phyloP scores from a whole-genome alignment of 23 red algal genomes.

The Pyropia yezoensis region DNA sequence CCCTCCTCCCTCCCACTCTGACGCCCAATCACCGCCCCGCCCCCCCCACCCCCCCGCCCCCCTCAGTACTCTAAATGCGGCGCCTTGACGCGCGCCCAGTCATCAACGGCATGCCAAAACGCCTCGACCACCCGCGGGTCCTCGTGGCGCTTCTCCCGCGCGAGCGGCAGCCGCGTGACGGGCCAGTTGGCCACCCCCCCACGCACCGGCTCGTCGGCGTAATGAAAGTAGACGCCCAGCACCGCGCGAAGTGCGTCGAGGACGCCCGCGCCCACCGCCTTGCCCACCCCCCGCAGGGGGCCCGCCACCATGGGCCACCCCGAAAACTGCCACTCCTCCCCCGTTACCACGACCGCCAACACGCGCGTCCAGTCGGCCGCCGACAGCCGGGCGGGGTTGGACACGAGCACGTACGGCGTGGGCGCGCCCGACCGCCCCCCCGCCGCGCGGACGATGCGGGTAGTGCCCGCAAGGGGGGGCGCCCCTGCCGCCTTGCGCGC shows the following conservation, averaged over 20 bases:
- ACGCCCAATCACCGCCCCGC: too few species aligned
- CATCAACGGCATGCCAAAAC: conserved; percentile 72
- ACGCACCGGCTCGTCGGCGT: conserved; percentile 53
- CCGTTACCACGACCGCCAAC: conserved; percentile 58
- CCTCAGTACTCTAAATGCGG: conserved; percentile 34
- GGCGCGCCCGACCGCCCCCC: conserved; percentile 24
- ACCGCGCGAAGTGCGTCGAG: conserved; percentile 42
- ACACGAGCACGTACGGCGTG: conserved; percentile 61
- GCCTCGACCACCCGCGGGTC: conserved; percentile 43
- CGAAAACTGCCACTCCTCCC: conserved; percentile 94
- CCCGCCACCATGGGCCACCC: conserved; percentile 47
- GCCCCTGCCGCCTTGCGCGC: conserved; percentile 37
- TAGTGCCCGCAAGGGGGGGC: conserved; percentile 1
- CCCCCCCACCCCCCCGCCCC: too few species aligned
- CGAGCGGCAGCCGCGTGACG: conserved; percentile 49
- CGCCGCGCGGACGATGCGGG: conserved; percentile 20
- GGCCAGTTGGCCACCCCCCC: conserved; percentile 47
- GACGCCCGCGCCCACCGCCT: conserved; percentile 11
- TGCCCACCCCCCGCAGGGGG: neutral
- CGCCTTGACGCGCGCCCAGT: conserved; percentile 28
- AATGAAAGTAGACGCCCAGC: conserved; percentile 80
- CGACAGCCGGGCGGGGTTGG: conserved; percentile 45
- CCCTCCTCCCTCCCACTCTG: too few species aligned
- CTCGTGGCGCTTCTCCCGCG: conserved; percentile 48
- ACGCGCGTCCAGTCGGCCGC: conserved; percentile 81